These are phyloP conservation scores for Ceratocystis huliohia DNA, from an alignment of 2,329 filamentous ascomycete species.

Conservation along the genomic window DNA sequence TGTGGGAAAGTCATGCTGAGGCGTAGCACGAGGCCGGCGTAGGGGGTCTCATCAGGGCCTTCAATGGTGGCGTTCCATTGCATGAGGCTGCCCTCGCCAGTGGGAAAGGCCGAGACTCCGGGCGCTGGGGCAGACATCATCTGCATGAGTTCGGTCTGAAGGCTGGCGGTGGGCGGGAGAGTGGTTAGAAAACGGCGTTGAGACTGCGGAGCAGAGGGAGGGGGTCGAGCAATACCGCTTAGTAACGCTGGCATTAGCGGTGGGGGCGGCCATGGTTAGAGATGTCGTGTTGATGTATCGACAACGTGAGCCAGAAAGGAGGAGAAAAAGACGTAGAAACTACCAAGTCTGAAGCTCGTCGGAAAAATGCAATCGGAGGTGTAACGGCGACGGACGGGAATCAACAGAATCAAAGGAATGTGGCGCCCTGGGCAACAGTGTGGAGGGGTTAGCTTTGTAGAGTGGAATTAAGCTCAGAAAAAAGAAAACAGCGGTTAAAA, in stretches of 20 bases:
- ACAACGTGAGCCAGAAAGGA: background rate
- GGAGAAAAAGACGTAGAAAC: background rate
- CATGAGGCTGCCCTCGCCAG: slow-evolving; percentile 77
- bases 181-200: slow-evolving; percentile 9
- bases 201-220: slow-evolving; percentile 21
- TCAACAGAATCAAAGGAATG: background rate
- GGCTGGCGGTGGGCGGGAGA: slow-evolving; percentile 36
- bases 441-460: background rate
- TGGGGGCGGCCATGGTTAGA: background rate
- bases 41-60: slow-evolving; percentile 83
- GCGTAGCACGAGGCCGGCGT: slow-evolving; percentile 78
- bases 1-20: slow-evolving; percentile 79
- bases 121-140: slow-evolving; percentile 92
- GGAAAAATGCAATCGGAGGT: background rate
- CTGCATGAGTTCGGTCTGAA: slow-evolving; percentile 96
- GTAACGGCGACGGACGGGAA: background rate
- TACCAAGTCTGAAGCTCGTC: background rate
- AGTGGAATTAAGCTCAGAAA: background rate
- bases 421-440: background rate
- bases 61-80: slow-evolving; percentile 89
- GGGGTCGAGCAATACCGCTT: slow-evolving; percentile 49
- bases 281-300: background rate
- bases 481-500: background rate
- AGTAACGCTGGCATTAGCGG: slow-evolving; percentile 37
- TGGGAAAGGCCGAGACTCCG: slow-evolving; percentile 88